A percentile compares a stretch with the other conserved stretches of the same genome.
phyloP scores from a whole-genome alignment of 2,329 filamentous ascomycete species.

The Aspergillus sp. region DNA sequence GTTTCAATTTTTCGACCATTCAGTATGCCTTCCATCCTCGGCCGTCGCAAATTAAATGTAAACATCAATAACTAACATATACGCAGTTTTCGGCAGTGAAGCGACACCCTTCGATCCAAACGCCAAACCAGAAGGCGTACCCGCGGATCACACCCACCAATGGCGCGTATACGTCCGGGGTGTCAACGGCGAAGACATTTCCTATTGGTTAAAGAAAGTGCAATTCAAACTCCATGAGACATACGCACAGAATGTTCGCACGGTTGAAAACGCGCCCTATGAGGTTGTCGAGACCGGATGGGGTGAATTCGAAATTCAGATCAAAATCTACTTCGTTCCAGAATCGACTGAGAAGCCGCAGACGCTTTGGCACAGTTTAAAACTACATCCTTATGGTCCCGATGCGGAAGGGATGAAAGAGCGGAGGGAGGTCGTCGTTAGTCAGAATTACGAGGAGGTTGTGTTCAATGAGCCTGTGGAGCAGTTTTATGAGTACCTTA shows the following conservation, averaged over 20 bases:
- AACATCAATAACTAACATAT: neutral
- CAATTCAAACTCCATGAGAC: constrained; percentile 99
- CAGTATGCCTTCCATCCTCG: constrained; percentile 29
- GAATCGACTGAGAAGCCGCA: constrained; percentile 91
- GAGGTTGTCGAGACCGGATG: constrained; percentile 90
- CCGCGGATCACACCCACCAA: constrained; percentile 90
- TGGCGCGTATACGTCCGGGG: constrained; percentile 95
- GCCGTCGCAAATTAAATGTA: neutral
- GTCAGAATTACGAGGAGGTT: constrained; percentile 88
- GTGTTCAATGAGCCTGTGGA: constrained; percentile 97
- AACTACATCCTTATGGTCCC: constrained; percentile 82
- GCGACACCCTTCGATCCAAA: constrained; percentile 75
- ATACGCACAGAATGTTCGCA: constrained; percentile 86
- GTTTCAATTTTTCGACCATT: constrained; percentile 50
- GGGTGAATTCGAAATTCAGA: constrained; percentile 96
- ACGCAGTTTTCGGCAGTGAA: constrained; percentile 73
- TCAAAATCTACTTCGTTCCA: constrained; percentile 89
- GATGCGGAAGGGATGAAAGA: constrained; percentile 73
- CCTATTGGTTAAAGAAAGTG: constrained; percentile 93
- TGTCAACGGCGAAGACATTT: constrained; percentile 84
- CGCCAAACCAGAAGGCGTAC: constrained; percentile 72
- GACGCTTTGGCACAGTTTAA: constrained; percentile 89
- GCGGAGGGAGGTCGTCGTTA: constrained; percentile 64
- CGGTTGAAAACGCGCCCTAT: constrained; percentile 78
- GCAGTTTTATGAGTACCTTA: constrained; percentile 84